phyloP scores from a whole-genome alignment of 2,329 filamentous ascomycete genomes.

The Arthrobotrys sphaeroides region DNA sequence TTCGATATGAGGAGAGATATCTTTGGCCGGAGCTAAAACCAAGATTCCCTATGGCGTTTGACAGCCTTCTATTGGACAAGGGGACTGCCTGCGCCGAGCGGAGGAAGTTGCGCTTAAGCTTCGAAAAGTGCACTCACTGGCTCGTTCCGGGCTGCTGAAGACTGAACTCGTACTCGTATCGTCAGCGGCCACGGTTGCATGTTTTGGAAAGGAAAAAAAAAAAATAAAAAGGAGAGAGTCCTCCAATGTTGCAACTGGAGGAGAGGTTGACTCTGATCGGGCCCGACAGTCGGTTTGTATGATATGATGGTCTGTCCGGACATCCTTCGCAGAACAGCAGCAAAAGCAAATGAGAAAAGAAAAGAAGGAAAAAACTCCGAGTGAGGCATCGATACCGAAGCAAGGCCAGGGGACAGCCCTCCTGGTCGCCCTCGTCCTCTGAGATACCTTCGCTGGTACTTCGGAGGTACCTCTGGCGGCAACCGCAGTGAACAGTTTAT shows the following conservation, averaged over 20 bases:
- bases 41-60: constrained; percentile 38
- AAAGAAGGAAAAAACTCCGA: constrained; percentile 43
- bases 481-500: background rate
- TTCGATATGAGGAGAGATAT: background rate
- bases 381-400: constrained; percentile 32
- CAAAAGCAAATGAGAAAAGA: constrained; percentile 19
- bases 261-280: background rate
- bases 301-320: background rate
- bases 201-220: too few species aligned
- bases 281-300: background rate
- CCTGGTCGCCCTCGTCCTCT: background rate
- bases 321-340: constrained; percentile 5
- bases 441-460: constrained; percentile 23
- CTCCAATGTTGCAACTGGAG: background rate
- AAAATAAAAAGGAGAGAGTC: background rate
- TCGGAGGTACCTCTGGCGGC: constrained; percentile 25
- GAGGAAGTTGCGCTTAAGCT: constrained; percentile 47
- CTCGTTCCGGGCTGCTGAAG: constrained; percentile 9
- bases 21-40: constrained; percentile 19
- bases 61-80: constrained; percentile 30
- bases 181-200: constrained; percentile 31
- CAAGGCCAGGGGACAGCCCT: constrained; percentile 7
- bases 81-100: constrained; percentile 2
- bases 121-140: constrained; percentile 33
- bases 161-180: constrained; percentile 17